Base-by-base conservation (phyloP, 2,329 filamentous ascomycete genomes). In the Fusarium caatingaense region DNA sequence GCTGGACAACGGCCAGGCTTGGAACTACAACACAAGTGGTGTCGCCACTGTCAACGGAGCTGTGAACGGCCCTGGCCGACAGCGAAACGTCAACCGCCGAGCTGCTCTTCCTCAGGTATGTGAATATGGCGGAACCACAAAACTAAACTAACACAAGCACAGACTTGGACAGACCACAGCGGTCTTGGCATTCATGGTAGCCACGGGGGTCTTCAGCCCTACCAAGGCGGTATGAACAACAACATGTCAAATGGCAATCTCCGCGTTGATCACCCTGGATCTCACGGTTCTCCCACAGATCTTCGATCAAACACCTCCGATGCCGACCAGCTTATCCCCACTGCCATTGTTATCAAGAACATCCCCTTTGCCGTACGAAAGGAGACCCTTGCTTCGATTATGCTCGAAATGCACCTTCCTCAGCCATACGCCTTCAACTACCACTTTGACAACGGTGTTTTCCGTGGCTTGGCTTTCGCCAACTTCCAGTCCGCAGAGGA, bases 371-470 rank as follows among this genome's bases (percentile, higher is more conserved):
- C 97, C 28, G 94, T 98, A 60, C 94, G 97, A 80, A 98, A 98
- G 82, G 96, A 99, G 81, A 93, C 95, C 76, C 86, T 99, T 41
- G 93, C 97, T 34, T 89, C 91, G 68, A 87, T 98, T 73, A 99
- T 99, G 96, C 93, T 94, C 11, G 93, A 97, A 21, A 89, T 98
- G 87, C 92, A 93, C 72, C 87, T 99, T 41, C 96, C 96, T 2
- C 89, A 98, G 72, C 96, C 96, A 0, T 99, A 99, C 78, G 96
- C 96, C 15, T 99, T 99, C 86, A 99, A 99, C 85, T 98, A 99
- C 77, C 96, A 99, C 81, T 99, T 99, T 78, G 96, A 99, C 79
- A 97, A 97, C 76, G 96, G 96, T 28, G 94, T 99, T 28, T 99
- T 99, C 84, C 88, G 96, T 61, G 96, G 96, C 9, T 85, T 99